These are phyloP conservation scores for Botrytis squamosa DNA, from an alignment of 2,329 filamentous ascomycete species.

Conservation along the genomic window DNA sequence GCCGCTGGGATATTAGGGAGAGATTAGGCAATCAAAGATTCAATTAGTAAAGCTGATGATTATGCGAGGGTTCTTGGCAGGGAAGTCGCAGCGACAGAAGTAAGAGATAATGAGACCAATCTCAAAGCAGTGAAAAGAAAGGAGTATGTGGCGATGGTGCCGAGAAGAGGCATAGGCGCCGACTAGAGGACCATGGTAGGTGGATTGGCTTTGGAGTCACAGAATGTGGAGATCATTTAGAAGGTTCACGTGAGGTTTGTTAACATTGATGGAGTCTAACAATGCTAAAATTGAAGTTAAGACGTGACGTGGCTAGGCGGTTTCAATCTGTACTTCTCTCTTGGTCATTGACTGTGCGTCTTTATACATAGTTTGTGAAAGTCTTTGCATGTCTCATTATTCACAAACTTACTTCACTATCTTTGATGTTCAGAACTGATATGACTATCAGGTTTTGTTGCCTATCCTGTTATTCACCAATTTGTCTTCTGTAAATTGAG, in stretches of 20 bases:
- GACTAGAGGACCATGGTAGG: background rate
- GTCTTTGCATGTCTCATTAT: background rate
- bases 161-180: background rate
- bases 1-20: background rate
- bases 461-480: no score
- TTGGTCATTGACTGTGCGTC: background rate
- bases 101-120: background rate
- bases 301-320: background rate
- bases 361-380: background rate
- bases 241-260: constrained; percentile 5
- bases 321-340: background rate
- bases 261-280: background rate
- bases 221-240: background rate
- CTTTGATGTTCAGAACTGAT: no score
- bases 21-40: background rate
- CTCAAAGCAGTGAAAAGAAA: background rate
- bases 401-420: no score
- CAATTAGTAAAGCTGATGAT: background rate
- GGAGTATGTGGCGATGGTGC: background rate
- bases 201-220: background rate
- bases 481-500: no score
- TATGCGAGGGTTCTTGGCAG: background rate
- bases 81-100: background rate
- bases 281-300: background rate
- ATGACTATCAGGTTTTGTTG: no score